Percentiles rank a stretch among this genome's conserved stretches.
Evolutionary conservation across 2,329 filamentous ascomycete species (phyloP).

Genomic region (Neonectria neomacrospora): DNA sequence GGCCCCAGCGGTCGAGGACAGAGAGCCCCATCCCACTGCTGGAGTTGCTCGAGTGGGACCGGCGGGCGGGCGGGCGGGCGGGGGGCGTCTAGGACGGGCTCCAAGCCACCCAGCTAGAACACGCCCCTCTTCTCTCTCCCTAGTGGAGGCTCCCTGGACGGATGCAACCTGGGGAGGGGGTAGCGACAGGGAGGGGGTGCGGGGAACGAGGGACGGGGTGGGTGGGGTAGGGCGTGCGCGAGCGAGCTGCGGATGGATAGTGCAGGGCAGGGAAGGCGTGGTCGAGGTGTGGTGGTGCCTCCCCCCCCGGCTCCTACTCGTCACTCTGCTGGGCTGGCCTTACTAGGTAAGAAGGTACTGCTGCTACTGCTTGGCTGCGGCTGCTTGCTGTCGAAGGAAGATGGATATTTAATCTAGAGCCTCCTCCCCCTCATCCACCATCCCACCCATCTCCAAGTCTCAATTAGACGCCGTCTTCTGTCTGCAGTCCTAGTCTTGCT

Average conservation of each 20-base stretch:
- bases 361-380: slow-evolving; percentile 27
- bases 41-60: slow-evolving; percentile 6
- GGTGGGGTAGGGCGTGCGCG: slow-evolving; percentile 1
- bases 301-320: slow-evolving; percentile 27
- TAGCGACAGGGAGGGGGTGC: neutral
- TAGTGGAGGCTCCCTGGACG: neutral
- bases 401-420: slow-evolving; percentile 48
- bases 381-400: slow-evolving; percentile 31
- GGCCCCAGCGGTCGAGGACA: slow-evolving; percentile 5
- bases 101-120: neutral
- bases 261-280: slow-evolving; percentile 21
- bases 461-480: slow-evolving; percentile 19
- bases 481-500: slow-evolving; percentile 4
- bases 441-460: slow-evolving; percentile 40
- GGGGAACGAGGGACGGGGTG: neutral
- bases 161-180: neutral
- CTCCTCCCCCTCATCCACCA: slow-evolving; percentile 43
- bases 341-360: slow-evolving; percentile 13
- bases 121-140: neutral
- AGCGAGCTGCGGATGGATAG: slow-evolving; percentile 11
- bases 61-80: slow-evolving; percentile 15
- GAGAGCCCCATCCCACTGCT: neutral
- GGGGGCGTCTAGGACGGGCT: slow-evolving; percentile 5
- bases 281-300: slow-evolving; percentile 4
- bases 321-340: slow-evolving; percentile 24